These are phyloP conservation scores for Curvularia eragrostidis DNA, from an alignment of 2,329 filamentous ascomycete genomes.

Conservation along the genomic window DNA sequence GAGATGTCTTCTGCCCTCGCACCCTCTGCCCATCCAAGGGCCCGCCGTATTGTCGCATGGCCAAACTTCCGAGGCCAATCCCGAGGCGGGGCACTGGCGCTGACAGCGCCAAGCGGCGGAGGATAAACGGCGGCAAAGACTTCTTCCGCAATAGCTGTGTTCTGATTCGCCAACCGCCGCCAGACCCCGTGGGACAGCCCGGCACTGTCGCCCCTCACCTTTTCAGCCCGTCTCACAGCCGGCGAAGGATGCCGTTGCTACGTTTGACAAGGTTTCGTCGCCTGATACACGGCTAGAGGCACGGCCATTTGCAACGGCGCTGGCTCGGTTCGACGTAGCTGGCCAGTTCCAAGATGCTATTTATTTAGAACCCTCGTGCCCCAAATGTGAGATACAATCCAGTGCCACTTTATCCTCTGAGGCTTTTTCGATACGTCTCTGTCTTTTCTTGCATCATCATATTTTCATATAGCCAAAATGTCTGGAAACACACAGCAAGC, in stretches of 20 bases:
- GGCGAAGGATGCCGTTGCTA: conserved; percentile 27
- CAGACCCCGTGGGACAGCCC: conserved; percentile 31
- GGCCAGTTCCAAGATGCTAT: conserved; percentile 13
- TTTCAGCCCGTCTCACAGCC: conserved; percentile 22
- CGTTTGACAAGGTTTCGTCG: conserved; percentile 19
- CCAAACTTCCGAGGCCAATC: conserved; percentile 18
- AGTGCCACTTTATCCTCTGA: background rate
- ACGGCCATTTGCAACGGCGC: conserved; percentile 31
- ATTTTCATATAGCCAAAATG: conserved; percentile 15
- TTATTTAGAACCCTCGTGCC: conserved; percentile 25
- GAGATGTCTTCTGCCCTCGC: background rate
- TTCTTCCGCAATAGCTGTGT: conserved; percentile 30
- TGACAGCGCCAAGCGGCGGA: conserved; percentile 1
- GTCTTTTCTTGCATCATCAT: background rate
- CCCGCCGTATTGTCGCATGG: conserved; percentile 20
- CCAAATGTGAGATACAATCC: conserved; percentile 10
- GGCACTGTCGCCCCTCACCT: conserved; percentile 27
- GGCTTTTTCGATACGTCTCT: background rate
- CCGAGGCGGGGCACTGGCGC: conserved; percentile 34
- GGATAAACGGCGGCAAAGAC: conserved; percentile 35
- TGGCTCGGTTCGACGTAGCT: conserved; percentile 26
- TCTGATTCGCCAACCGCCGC: conserved; percentile 64
- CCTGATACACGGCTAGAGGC: conserved; percentile 33
- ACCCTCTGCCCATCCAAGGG: conserved; percentile 5
- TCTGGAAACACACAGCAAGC: conserved; percentile 32